Evolutionary conservation across 2,329 filamentous ascomycete genomes (phyloP), one percentile per base, ranked within the genome.

Genomic region (Alternaria novae-zelandiae): DNA sequence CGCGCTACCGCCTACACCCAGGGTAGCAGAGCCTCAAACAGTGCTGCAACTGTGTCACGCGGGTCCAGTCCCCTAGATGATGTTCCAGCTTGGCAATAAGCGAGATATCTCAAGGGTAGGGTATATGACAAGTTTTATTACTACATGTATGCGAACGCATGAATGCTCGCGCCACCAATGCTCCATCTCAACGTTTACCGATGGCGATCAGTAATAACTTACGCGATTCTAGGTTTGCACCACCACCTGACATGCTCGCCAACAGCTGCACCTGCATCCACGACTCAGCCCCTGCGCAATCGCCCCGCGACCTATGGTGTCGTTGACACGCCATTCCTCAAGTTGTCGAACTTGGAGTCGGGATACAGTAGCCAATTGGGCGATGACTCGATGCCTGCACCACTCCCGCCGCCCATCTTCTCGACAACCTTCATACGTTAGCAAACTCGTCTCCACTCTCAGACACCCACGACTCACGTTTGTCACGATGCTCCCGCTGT

Each of bases 401-500:
- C 78, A 43, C 76, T 74, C 36, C 70, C 77, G 2, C 81, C 80
- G 6, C 81, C 81, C 32, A 84, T 65, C 13, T 78, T 77, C 44
- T 77, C 73, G 23, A 81, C 78, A n/a, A 81, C 76, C 74, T 78
- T 46, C 17, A 54, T 6, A 49, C 44, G 47, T 60, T 36, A 41
- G 50, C 21, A 30, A 12, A 17, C 15, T 47, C 36, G 25, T 49
- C 17, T 41, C 46, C 26, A 63, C 32, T 10, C 54, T 47, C 50
- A 50, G 47, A 17, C 45, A 9, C 32, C 26, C 25, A 23, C 30
- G 12, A 73, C 77, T 67, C 64, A 80, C 80, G 44, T 79, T 75
- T 30, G 72, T 71, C 55, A 85, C 93, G 74, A 97, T 77, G 25
- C 74, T 74, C 71, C 92, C 95, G 0, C 85, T 82, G 11, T 79